Evolutionary conservation across 2,329 filamentous ascomycete species (phyloP), one percentile per base, ranked within the genome.

Genomic region (Microsporum ferrugineum): DNA sequence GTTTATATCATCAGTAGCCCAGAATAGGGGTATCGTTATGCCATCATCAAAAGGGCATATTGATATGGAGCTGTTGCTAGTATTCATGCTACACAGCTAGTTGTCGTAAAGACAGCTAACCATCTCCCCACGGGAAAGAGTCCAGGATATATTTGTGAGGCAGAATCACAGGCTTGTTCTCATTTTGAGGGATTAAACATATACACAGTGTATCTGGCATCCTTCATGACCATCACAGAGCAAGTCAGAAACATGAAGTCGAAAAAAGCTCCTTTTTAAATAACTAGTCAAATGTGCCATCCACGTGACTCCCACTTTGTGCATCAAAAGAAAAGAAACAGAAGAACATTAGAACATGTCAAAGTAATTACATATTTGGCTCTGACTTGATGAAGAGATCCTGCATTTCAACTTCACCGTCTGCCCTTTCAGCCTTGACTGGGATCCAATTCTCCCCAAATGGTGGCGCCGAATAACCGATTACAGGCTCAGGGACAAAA

Each of bases 311-410:
- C 23, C 23, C 43, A 47, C 43, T 29, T 47, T 23, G 43, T 23
- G 7, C 39, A 23, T 29, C 43, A 47, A 17, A 29, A 27, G 5
- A 47, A 41, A 31, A 14, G 17, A 51, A 31, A 51, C 6, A 29
- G 5, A 49, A 31, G 7, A 31, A 10, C 8, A 31, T 6, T 43
- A 23, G 39, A 43, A 43, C 39, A 43, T 17, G 6, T 63, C 59
- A 23, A 23, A 23, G 17, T 23, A 23, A 23, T 23, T 23, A 61
- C 47, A 60, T 29, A n/a, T 57, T 33, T 10, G 59, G 56, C 31
- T 72, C 68, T 31, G 59, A 51, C 53, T 71, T 71, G 41, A 71
- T 64, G 5, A 64, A 57, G 12, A 65, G 55, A 41, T 68, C 63
- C 17, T 58, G 23, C n/a, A 65, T 55, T 8, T 41, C 59, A 7